Evolutionary conservation across 1,284 basidiomycete species (phyloP).

Genomic region (Neolentinus lepideus): DNA sequence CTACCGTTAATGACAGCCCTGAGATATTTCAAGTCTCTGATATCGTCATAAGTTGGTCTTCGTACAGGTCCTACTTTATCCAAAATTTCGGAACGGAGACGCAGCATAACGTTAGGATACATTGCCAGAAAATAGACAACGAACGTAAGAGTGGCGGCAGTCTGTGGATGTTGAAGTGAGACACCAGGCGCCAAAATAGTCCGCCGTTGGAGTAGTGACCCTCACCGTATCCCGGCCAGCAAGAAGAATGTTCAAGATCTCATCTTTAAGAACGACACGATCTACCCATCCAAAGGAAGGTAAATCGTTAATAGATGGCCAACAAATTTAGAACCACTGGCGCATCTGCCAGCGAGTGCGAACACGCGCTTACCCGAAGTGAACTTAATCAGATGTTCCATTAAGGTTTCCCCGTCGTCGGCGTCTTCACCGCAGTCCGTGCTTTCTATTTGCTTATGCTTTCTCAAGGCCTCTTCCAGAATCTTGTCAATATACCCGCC

Average conservation of each 20-base stretch:
- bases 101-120: constrained; percentile 26
- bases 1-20: constrained; percentile 25
- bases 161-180: constrained; percentile 15
- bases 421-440: constrained; percentile 11
- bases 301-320: background rate
- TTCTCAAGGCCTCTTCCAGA: constrained; percentile 28
- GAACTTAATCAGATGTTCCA: constrained; percentile 30
- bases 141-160: constrained; percentile 29
- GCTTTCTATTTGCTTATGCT: constrained; percentile 15
- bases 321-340: background rate
- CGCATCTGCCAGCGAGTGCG: background rate
- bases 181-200: background rate
- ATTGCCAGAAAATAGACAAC: constrained; percentile 33
- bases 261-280: constrained; percentile 25
- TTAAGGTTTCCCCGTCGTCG: constrained; percentile 23
- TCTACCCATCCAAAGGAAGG: constrained; percentile 2
- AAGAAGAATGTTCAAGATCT: constrained; percentile 31
- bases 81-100: constrained; percentile 35
- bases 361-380: constrained; percentile 18
- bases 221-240: constrained; percentile 34
- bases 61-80: constrained; percentile 23
- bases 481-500: constrained; percentile 36
- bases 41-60: constrained; percentile 31
- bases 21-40: constrained; percentile 29
- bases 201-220: background rate